Conservation (phyloP, 768 basidiomycete species). For the Tylopilus sp. region DNA sequence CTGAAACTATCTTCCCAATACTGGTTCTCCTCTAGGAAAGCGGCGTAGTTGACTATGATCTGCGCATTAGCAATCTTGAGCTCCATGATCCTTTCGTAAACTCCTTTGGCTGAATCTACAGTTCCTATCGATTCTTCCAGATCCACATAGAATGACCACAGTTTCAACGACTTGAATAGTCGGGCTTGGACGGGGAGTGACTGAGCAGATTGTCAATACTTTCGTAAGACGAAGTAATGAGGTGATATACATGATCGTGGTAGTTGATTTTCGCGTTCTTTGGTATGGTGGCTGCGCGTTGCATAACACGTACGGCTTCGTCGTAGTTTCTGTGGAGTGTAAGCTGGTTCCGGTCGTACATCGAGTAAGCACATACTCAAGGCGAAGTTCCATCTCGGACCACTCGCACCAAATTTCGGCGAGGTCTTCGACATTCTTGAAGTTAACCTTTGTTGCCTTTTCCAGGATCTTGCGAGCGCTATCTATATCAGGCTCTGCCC, state of each 20-base stretch:
- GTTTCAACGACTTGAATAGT: slow-evolving; percentile 94
- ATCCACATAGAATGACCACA: slow-evolving; percentile 99
- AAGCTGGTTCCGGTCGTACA: slow-evolving; percentile 3
- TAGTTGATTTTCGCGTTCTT: slow-evolving; percentile 89
- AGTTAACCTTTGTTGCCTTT: slow-evolving; percentile 87
- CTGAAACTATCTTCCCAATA: slow-evolving; percentile 99
- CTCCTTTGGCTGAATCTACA: slow-evolving; percentile 84
- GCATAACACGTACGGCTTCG: slow-evolving; percentile 93
- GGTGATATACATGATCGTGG: slow-evolving; percentile 79
- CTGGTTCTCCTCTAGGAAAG: slow-evolving; percentile 95
- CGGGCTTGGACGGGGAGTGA: slow-evolving; percentile 81
- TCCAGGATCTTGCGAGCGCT: slow-evolving; percentile 91
- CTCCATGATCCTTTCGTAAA: slow-evolving; percentile 96
- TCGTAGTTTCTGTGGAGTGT: slow-evolving; percentile 79
- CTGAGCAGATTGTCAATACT: slow-evolving; percentile 38
- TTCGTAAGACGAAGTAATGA: not conserved
- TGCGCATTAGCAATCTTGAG: slow-evolving; percentile 98
- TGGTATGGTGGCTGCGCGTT: slow-evolving; percentile 88
- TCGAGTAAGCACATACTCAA: slow-evolving; percentile 63
- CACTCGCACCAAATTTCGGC: slow-evolving; percentile 99
- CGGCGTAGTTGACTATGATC: slow-evolving; percentile 94
- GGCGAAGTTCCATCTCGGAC: slow-evolving; percentile 96
- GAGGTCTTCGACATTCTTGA: slow-evolving; percentile 94
- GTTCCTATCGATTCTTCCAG: slow-evolving; percentile 96
- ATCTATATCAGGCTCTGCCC: slow-evolving; percentile 78